phyloP scores from a whole-genome alignment of 306 rosid genomes.

The Lagenaria siceraria region DNA sequence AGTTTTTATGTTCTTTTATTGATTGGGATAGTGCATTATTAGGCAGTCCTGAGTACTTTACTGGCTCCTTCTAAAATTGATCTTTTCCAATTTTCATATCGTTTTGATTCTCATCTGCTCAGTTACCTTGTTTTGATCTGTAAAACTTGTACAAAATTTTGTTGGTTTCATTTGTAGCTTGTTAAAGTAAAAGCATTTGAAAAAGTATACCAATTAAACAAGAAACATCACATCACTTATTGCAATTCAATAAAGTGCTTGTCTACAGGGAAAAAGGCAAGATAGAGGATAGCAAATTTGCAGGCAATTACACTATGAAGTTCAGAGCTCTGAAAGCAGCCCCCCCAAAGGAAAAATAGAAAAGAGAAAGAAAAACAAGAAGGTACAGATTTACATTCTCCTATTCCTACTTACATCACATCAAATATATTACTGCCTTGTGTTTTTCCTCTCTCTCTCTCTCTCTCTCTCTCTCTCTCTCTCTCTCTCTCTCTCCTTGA shows the following conservation, averaged over 20 bases:
- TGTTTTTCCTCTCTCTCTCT: background rate
- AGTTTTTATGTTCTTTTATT: background rate
- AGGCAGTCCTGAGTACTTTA: background rate
- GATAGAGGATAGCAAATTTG: background rate
- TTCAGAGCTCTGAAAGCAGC: background rate
- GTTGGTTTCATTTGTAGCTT: background rate
- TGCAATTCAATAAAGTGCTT: background rate
- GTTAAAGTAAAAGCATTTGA: background rate
- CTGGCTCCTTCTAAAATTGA: background rate
- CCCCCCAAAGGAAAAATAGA: background rate
- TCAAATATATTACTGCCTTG: background rate
- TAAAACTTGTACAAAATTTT: background rate
- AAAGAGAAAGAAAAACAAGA: background rate
- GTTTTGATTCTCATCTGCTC: background rate
- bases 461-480: background rate
- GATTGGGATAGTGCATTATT: background rate
- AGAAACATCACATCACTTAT: background rate
- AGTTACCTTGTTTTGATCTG: background rate
- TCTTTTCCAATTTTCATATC: background rate
- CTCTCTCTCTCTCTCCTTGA: background rate
- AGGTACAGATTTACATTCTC: background rate
- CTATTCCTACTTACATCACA: conserved; percentile 3
- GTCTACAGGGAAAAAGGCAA: background rate
- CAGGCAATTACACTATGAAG: background rate
- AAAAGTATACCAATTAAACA: background rate